These are phyloP conservation scores for Pseudogymnoascus sp. DNA, from an alignment of 2,329 filamentous ascomycete species.

Conservation along the genomic window DNA sequence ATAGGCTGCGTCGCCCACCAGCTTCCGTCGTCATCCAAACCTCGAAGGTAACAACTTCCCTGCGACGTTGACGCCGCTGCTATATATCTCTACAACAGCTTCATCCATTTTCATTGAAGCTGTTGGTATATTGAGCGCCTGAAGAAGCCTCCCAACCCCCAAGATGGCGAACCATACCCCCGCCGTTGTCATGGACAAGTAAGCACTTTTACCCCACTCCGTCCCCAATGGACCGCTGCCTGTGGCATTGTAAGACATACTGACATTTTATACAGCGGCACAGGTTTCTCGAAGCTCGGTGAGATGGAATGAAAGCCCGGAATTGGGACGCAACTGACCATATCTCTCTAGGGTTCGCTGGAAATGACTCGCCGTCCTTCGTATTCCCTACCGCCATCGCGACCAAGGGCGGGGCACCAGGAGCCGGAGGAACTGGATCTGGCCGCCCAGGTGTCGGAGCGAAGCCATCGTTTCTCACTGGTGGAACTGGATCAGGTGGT, in stretches of 20 bases:
- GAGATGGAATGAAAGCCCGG: conserved; percentile 29
- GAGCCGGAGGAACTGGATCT: conserved; percentile 68
- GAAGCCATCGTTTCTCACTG: conserved; percentile 91
- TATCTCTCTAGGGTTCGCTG: conserved; percentile 70
- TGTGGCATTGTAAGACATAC: conserved; percentile 13
- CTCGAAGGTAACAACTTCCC: conserved; percentile 7
- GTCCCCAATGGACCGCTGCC: not conserved
- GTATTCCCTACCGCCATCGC: conserved; percentile 98
- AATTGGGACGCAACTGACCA: not conserved
- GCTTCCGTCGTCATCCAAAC: conserved; percentile 9
- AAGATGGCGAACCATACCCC: conserved; percentile 96
- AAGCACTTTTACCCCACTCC: conserved; percentile 43
- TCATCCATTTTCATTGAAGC: not conserved
- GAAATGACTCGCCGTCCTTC: conserved; percentile 98
- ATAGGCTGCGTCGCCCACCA: conserved; percentile 8
- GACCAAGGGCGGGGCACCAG: conserved; percentile 71
- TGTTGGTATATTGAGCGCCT: conserved; percentile 7
- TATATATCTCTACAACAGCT: conserved; percentile 8
- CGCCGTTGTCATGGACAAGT: conserved; percentile 99
- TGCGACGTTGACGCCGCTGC: conserved; percentile 1
- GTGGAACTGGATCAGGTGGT: conserved; percentile 66
- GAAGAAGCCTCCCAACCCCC: conserved; percentile 16
- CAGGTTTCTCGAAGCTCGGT: conserved; percentile 99
- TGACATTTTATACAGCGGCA: conserved; percentile 61
- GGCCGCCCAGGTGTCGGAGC: conserved; percentile 85